Evolutionary conservation across 768 basidiomycete species (phyloP).

Genomic region (Boletus insuetus): DNA sequence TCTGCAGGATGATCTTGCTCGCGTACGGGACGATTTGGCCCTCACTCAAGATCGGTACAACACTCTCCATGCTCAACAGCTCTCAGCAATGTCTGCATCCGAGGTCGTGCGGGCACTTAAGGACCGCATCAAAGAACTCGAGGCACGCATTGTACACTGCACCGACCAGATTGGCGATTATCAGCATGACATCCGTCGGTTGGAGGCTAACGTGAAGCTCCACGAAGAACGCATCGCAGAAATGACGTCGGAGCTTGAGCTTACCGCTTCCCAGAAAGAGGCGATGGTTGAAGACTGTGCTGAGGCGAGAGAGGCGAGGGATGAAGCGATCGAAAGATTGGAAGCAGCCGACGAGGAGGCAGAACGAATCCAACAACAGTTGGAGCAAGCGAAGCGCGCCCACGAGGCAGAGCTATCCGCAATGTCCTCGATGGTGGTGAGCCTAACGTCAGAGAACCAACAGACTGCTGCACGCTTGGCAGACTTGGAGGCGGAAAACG

Average conservation of each 20-base stretch:
- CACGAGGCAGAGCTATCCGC: slow-evolving; percentile 36
- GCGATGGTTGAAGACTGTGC: slow-evolving; percentile 86
- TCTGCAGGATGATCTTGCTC: slow-evolving; percentile 54
- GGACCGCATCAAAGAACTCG: slow-evolving; percentile 66
- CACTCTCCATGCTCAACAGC: slow-evolving; percentile 61
- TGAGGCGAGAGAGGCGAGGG: slow-evolving; percentile 69
- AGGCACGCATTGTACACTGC: slow-evolving; percentile 58
- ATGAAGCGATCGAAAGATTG: slow-evolving; percentile 52
- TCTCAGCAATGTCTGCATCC: slow-evolving; percentile 57
- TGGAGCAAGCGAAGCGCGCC: slow-evolving; percentile 19
- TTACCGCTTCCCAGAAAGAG: slow-evolving; percentile 61
- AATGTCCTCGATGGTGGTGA: slow-evolving; percentile 38
- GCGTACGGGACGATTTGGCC: slow-evolving; percentile 50
- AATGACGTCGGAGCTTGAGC: slow-evolving; percentile 68
- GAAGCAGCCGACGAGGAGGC: slow-evolving; percentile 65
- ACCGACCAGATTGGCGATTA: slow-evolving; percentile 76
- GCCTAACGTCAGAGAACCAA: slow-evolving; percentile 35
- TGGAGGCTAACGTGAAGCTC: slow-evolving; percentile 71
- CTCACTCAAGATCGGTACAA: slow-evolving; percentile 61
- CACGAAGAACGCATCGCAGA: slow-evolving; percentile 74
- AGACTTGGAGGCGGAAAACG: slow-evolving; percentile 16
- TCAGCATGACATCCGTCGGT: slow-evolving; percentile 73
- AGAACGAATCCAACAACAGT: slow-evolving; percentile 41
- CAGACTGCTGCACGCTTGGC: slow-evolving; percentile 17
- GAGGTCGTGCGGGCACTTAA: slow-evolving; percentile 55